phyloP scores from a whole-genome alignment of 2,329 filamentous ascomycete genomes.

The Arthrobotrys entomopaga region DNA sequence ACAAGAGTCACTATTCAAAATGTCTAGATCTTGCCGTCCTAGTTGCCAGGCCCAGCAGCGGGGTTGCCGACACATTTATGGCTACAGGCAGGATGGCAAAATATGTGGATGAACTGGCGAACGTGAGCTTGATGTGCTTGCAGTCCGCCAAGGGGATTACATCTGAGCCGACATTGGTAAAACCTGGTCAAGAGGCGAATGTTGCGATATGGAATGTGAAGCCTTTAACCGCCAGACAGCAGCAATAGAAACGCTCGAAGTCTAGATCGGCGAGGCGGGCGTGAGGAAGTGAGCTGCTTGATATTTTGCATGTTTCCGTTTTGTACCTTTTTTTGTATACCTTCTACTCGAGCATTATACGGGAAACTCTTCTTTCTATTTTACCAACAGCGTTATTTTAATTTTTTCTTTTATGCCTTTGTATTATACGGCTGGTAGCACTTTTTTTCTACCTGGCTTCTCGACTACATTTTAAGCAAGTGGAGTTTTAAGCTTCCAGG shows the following conservation, averaged over 20 bases:
- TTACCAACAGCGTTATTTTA: constrained; percentile 53
- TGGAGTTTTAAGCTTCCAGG: constrained; percentile 28
- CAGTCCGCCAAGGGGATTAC: constrained; percentile 61
- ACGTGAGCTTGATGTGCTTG: constrained; percentile 77
- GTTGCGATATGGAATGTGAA: constrained; percentile 58
- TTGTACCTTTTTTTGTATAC: constrained; percentile 14
- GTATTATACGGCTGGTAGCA: constrained; percentile 53
- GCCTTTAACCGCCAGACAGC: constrained; percentile 3
- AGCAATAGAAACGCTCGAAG: constrained; percentile 23
- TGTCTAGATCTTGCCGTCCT: constrained; percentile 85
- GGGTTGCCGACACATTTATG: constrained; percentile 73
- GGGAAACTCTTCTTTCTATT: constrained; percentile 21
- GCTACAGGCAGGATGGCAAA: constrained; percentile 76
- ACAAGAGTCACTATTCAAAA: constrained; percentile 79
- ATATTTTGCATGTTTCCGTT: constrained; percentile 14
- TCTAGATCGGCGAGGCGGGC: not conserved
- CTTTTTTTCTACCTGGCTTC: constrained; percentile 24
- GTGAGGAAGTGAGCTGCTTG: not conserved
- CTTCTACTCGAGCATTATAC: constrained; percentile 29
- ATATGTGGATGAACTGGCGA: constrained; percentile 78
- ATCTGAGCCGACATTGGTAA: constrained; percentile 31
- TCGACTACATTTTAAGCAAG: constrained; percentile 17
- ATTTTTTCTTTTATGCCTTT: constrained; percentile 39
- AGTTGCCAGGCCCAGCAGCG: constrained; percentile 76
- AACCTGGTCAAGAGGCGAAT: constrained; percentile 36